phyloP scores from a whole-genome alignment of 306 rosid species.

The Senna siamea region DNA sequence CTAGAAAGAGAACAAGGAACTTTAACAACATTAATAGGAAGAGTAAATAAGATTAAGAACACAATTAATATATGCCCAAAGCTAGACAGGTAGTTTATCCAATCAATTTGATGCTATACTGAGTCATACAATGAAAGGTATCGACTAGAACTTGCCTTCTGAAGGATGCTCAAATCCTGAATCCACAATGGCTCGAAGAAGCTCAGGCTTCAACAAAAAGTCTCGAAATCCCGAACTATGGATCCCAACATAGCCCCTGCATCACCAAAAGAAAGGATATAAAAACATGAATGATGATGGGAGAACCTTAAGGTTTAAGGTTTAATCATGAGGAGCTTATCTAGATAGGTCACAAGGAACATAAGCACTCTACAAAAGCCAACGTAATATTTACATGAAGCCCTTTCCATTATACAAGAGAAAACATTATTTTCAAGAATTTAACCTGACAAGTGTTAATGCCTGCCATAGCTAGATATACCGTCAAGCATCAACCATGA shows the following conservation, averaged over 20 bases:
- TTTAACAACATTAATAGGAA: no score
- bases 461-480: background rate
- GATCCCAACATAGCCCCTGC: slow-evolving; percentile 83
- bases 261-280: slow-evolving; percentile 31
- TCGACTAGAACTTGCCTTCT: slow-evolving; percentile 63
- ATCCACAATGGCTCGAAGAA: slow-evolving; percentile 80
- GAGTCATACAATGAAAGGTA: background rate
- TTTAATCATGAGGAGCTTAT: background rate
- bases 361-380: background rate
- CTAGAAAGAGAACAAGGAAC: no score
- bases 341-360: background rate
- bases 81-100: no score
- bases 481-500: background rate
- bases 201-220: slow-evolving; percentile 85
- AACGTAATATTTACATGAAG: background rate
- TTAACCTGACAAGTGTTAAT: background rate
- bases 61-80: no score
- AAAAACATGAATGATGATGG: slow-evolving; percentile 15
- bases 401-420: background rate
- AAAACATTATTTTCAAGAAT: background rate
- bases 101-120: no score
- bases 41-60: no score
- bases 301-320: slow-evolving; percentile 26
- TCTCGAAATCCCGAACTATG: slow-evolving; percentile 86
- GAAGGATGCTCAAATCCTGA: slow-evolving; percentile 89